These are phyloP conservation scores for Dipteronia sinensis DNA, from an alignment of 345 rosid genomes.

Conservation along the genomic window DNA sequence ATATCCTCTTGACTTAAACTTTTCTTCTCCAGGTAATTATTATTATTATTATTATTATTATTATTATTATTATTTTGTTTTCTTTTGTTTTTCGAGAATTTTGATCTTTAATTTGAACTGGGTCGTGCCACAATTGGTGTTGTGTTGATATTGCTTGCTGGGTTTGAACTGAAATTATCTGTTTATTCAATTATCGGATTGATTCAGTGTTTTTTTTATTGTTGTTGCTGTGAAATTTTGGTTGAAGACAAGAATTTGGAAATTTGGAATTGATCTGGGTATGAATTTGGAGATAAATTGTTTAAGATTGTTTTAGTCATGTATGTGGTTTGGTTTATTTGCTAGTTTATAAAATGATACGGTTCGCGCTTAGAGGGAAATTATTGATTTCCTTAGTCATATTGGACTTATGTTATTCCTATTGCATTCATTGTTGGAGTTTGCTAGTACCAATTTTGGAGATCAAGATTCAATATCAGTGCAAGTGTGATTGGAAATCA, in stretches of 20 bases:
- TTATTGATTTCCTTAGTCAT: not conserved
- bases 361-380: not conserved
- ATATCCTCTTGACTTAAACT: constrained; percentile 16
- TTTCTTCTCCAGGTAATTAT: constrained; percentile 24
- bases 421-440: not conserved
- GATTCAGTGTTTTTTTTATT: not conserved
- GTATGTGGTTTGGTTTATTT: not conserved
- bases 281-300: not conserved
- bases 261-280: not conserved
- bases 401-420: not conserved
- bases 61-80: not conserved
- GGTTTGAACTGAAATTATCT: not conserved
- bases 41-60: not conserved
- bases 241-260: not conserved
- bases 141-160: not conserved
- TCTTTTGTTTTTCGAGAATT: not conserved
- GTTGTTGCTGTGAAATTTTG: not conserved
- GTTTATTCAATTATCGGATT: not conserved
- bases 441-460: not conserved
- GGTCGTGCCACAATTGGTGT: not conserved
- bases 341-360: not conserved
- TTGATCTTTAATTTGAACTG: too few relatives aligned
- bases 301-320: not conserved
- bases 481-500: not conserved
- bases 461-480: not conserved